phyloP scores from a whole-genome alignment of 2,329 filamentous ascomycete genomes.

The Sporothrix brunneoviolacea region DNA sequence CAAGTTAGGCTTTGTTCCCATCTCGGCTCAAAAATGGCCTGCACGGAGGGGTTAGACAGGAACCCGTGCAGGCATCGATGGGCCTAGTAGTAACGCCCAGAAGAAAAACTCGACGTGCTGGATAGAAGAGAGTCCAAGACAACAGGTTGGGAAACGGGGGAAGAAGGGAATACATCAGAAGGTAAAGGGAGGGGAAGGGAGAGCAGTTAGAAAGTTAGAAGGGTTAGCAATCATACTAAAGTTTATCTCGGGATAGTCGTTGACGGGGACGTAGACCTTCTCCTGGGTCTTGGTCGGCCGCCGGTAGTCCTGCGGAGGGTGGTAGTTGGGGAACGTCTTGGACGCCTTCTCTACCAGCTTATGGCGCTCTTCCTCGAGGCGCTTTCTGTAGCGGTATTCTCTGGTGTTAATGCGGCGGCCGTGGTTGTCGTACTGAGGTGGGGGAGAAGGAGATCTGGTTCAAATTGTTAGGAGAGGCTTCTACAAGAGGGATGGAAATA shows the following conservation, averaged over 20 bases:
- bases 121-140: neutral
- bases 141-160: neutral
- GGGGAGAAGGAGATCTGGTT: slow-evolving; percentile 92
- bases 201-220: slow-evolving; percentile 69
- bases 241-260: slow-evolving; percentile 99
- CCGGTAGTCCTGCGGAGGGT: slow-evolving; percentile 96
- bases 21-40: slow-evolving; percentile 25
- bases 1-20: slow-evolving; percentile 24
- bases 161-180: neutral
- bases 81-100: slow-evolving; percentile 31
- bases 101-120: slow-evolving; percentile 10
- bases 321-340: slow-evolving; percentile 99
- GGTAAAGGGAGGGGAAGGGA: neutral
- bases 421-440: slow-evolving; percentile 98
- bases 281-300: slow-evolving; percentile 99
- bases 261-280: slow-evolving; percentile 99
- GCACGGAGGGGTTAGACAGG: slow-evolving; percentile 18
- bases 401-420: slow-evolving; percentile 98
- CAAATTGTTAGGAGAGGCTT: slow-evolving; percentile 21
- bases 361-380: slow-evolving; percentile 96
- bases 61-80: slow-evolving; percentile 22
- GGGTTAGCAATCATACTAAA: slow-evolving; percentile 99
- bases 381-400: slow-evolving; percentile 97
- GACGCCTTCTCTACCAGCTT: slow-evolving; percentile 98
- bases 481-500: neutral